Percentiles rank a stretch among this genome's conserved stretches.
Conservation (phyloP, 2,329 filamentous ascomycete species). For the Rutstroemia sp. region DNA sequence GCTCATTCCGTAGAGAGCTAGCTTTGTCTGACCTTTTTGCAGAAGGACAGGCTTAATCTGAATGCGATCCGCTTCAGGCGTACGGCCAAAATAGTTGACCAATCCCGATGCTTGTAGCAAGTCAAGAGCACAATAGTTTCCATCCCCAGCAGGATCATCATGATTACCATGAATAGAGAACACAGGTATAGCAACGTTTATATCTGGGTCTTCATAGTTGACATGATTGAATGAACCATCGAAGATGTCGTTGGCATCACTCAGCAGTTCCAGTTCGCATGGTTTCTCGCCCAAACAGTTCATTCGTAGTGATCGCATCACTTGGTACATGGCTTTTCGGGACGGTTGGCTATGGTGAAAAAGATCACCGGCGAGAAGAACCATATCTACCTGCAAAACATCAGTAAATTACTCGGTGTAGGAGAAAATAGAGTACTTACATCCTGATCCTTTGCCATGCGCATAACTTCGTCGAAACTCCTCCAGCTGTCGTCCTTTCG, state of each 20-base stretch:
- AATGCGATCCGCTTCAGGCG: conserved; percentile 89
- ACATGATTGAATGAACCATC: conserved; percentile 85
- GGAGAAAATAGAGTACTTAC: conserved; percentile 34
- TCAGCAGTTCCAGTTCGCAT: conserved; percentile 89
- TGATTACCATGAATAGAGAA: conserved; percentile 99
- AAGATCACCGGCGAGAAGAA: conserved; percentile 85
- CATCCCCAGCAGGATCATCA: conserved; percentile 95
- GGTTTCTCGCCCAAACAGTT: conserved; percentile 95
- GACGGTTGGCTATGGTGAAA: conserved; percentile 99
- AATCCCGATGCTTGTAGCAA: conserved; percentile 84
- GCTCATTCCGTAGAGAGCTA: conserved; percentile 88
- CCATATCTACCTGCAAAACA: conserved; percentile 71
- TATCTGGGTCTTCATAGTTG: conserved; percentile 96
- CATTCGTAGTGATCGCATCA: conserved; percentile 88
- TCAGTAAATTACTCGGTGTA: not conserved
- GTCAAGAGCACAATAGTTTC: conserved; percentile 84
- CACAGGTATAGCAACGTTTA: conserved; percentile 93
- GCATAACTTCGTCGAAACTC: conserved; percentile 93
- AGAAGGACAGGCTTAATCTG: conserved; percentile 83
- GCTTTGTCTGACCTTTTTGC: conserved; percentile 87
- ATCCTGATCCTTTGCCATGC: conserved; percentile 74
- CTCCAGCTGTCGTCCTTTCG: conserved; percentile 97
- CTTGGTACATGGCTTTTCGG: conserved; percentile 91
- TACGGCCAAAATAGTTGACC: conserved; percentile 92
- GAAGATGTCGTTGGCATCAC: conserved; percentile 87